A percentile compares a stretch with the other conserved stretches of the same genome.
Conservation (phyloP, 2,329 filamentous ascomycete species). For the Whalleya microplaca region DNA sequence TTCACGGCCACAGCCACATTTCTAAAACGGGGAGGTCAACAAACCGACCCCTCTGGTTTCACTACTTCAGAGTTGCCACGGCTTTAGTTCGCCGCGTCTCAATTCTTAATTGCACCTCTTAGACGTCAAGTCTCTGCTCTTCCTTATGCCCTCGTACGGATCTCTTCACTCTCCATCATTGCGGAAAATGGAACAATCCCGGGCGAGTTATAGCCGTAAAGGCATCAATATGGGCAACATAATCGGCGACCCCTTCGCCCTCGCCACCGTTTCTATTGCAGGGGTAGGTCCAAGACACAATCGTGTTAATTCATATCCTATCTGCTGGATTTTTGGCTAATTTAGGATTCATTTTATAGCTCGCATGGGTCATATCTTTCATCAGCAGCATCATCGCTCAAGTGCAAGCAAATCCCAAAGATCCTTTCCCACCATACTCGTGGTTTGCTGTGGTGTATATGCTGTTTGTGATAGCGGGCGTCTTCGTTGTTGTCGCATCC, state of each 20-base stretch:
- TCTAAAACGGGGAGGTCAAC: conserved; percentile 15
- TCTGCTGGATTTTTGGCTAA: conserved; percentile 10
- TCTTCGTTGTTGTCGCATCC: conserved; percentile 82
- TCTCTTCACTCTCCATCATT: conserved; percentile 74
- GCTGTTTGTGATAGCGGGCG: conserved; percentile 78
- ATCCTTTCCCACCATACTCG: conserved; percentile 77
- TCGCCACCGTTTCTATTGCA: conserved; percentile 91
- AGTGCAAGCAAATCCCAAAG: conserved; percentile 48
- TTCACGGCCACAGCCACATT: conserved; percentile 24
- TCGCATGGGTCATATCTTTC: conserved; percentile 94
- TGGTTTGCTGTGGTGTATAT: conserved; percentile 93
- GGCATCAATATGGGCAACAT: conserved; percentile 84
- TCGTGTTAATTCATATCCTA: neutral
- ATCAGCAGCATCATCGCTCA: conserved; percentile 80
- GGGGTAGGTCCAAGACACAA: conserved; percentile 64
- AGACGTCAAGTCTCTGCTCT: conserved; percentile 27
- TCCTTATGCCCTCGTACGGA: conserved; percentile 75
- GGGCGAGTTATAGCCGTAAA: conserved; percentile 56
- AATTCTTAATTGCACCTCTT: conserved; percentile 10
- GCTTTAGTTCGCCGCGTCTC: conserved; percentile 17
- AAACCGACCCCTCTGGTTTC: conserved; percentile 14
- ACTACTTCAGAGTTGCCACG: conserved; percentile 9
- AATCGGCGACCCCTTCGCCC: conserved; percentile 91
- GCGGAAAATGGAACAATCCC: conserved; percentile 77
- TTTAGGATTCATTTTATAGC: conserved; percentile 54